These are phyloP conservation scores for Hanseniaspora valbyensis DNA, from an alignment of 805 yeast species.

Conservation along the genomic window DNA sequence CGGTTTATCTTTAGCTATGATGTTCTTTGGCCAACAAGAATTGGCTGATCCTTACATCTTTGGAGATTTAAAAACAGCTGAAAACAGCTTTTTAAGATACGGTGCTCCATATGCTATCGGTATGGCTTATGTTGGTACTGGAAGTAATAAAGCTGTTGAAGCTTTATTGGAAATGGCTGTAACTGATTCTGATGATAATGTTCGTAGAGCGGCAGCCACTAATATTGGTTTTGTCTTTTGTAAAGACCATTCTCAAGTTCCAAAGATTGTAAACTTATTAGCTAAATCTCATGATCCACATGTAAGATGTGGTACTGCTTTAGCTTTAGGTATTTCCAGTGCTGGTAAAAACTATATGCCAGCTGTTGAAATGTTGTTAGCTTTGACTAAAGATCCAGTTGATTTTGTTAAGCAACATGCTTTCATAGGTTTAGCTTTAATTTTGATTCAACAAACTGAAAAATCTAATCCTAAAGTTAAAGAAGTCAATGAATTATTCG, in stretches of 20 bases:
- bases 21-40: conserved; percentile 77
- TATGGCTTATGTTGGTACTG: conserved; percentile 93
- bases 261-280: conserved; percentile 84
- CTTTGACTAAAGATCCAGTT: conserved; percentile 83
- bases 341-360: conserved; percentile 85
- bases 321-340: conserved; percentile 94
- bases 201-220: conserved; percentile 90
- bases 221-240: conserved; percentile 82
- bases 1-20: conserved; percentile 76
- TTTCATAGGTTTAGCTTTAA: conserved; percentile 80
- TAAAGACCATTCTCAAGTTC: conserved; percentile 86
- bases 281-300: conserved; percentile 95
- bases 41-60: conserved; percentile 61
- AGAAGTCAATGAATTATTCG: conserved; percentile 60
- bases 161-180: conserved; percentile 85
- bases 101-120: conserved; percentile 95
- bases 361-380: conserved; percentile 86
- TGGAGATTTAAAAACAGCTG: conserved; percentile 51
- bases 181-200: conserved; percentile 91
- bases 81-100: conserved; percentile 75
- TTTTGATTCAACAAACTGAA: conserved; percentile 80
- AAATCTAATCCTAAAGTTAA: conserved; percentile 69
- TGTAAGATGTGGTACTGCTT: conserved; percentile 94
- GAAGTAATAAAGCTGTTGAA: conserved; percentile 77
- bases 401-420: conserved; percentile 99